Percentiles rank a stretch among this genome's conserved stretches.
phyloP scores from a whole-genome alignment of 805 yeast genomes.

The Teunomyces barrocoloradensis region DNA sequence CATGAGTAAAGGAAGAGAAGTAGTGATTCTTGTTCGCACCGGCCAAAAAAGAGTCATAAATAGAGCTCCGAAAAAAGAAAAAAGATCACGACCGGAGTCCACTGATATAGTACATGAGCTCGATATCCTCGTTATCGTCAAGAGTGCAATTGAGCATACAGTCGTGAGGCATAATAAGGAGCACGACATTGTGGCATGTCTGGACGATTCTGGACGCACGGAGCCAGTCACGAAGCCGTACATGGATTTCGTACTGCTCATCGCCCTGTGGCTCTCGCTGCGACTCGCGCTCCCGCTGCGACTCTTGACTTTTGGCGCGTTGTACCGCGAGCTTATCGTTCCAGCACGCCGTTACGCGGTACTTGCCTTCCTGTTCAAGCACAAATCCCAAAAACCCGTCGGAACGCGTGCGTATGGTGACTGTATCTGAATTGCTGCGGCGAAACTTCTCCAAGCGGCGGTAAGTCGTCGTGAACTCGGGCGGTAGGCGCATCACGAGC shows the following conservation, averaged over 20 bases:
- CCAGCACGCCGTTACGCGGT: constrained; percentile 57
- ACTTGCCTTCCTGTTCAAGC: constrained; percentile 53
- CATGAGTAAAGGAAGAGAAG: neutral
- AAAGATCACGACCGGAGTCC: constrained; percentile 19
- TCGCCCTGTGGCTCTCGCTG: neutral
- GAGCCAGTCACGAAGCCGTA: constrained; percentile 66
- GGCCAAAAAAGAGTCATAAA: neutral
- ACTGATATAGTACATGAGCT: constrained; percentile 59
- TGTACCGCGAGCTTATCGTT: constrained; percentile 50
- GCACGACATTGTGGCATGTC: constrained; percentile 56
- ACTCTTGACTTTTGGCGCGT: constrained; percentile 19
- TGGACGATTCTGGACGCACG: constrained; percentile 60
- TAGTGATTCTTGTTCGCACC: neutral
- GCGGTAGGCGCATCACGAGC: constrained; percentile 51
- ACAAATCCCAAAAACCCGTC: constrained; percentile 52
- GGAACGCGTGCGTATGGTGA: constrained; percentile 49
- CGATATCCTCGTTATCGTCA: constrained; percentile 63
- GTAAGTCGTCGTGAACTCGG: constrained; percentile 51
- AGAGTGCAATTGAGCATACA: constrained; percentile 65
- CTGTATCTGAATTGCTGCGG: constrained; percentile 43
- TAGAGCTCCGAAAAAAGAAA: neutral
- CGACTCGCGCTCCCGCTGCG: constrained; percentile 3
- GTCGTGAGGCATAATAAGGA: constrained; percentile 55
- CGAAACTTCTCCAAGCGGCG: constrained; percentile 66
- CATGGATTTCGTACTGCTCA: constrained; percentile 39